These are phyloP conservation scores for Aspergillus versicolor DNA, from an alignment of 2,329 filamentous ascomycete genomes.

Conservation along the genomic window DNA sequence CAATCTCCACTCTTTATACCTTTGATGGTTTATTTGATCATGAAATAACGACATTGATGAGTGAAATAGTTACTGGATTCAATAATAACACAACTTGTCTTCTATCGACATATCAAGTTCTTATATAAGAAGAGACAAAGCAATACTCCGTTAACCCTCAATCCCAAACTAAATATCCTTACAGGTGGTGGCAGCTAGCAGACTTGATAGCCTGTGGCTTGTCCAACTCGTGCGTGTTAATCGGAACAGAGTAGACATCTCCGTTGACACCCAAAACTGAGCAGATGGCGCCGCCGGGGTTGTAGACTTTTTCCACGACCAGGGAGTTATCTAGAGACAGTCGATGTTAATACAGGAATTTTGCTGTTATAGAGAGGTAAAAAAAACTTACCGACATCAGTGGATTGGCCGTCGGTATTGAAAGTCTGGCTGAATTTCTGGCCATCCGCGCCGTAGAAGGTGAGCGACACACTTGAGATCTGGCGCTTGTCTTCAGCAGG, in stretches of 20 bases:
- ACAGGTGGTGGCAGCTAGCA: no score
- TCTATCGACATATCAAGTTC: no score
- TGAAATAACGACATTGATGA: no score
- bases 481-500: constrained; percentile 2
- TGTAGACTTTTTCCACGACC: constrained; percentile 1
- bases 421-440: not conserved
- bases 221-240: not conserved
- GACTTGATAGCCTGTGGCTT: not conserved
- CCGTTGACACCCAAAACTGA: not conserved
- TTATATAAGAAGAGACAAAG: no score
- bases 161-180: no score
- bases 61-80: no score
- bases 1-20: not conserved
- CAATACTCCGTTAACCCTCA: no score
- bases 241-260: not conserved
- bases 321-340: not conserved
- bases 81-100: no score
- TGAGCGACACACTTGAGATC: not conserved
- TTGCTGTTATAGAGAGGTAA: no score
- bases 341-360: no score
- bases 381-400: not conserved
- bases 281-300: constrained; percentile 8
- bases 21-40: no score
- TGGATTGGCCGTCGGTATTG: not conserved
- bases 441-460: not conserved